Evolutionary conservation across 768 basidiomycete genomes (phyloP).

Genomic region (Coprinellus aureogranulatus): DNA sequence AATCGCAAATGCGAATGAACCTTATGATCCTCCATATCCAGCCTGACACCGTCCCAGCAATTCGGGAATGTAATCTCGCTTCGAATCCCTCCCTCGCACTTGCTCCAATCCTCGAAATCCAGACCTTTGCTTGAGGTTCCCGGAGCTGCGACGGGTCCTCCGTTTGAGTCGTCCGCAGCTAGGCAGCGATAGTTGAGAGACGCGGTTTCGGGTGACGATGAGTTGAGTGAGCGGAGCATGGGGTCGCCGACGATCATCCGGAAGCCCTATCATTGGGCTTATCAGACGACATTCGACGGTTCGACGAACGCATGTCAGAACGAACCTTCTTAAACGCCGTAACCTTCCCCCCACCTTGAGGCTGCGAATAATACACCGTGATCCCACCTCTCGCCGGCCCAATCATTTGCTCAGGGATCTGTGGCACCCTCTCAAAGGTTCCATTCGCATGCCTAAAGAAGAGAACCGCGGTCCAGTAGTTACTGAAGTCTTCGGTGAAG

Average conservation of each 20-base stretch:
- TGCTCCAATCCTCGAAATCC: neutral
- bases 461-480: conserved; percentile 22
- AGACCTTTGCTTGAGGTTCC: neutral
- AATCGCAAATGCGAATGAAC: neutral
- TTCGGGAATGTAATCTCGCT: conserved; percentile 6
- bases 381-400: conserved; percentile 22
- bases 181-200: conserved; percentile 6
- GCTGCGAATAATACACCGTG: conserved; percentile 21
- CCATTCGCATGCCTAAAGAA: conserved; percentile 21
- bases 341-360: conserved; percentile 7
- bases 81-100: conserved; percentile 2
- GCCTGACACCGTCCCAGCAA: conserved; percentile 1
- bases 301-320: neutral
- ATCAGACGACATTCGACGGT: neutral
- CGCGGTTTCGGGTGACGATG: neutral
- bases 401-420: conserved; percentile 18
- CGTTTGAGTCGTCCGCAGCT: conserved; percentile 5
- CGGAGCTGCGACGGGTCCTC: conserved; percentile 7
- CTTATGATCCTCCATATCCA: conserved; percentile 1
- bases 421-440: conserved; percentile 18
- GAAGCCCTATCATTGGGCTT: conserved; percentile 4
- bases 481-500: conserved; percentile 19
- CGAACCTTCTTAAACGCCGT: conserved; percentile 20
- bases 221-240: conserved; percentile 1
- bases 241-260: conserved; percentile 11